phyloP scores from a whole-genome alignment of 2,329 filamentous ascomycete genomes.

The Lasiodiplodia sp. region DNA sequence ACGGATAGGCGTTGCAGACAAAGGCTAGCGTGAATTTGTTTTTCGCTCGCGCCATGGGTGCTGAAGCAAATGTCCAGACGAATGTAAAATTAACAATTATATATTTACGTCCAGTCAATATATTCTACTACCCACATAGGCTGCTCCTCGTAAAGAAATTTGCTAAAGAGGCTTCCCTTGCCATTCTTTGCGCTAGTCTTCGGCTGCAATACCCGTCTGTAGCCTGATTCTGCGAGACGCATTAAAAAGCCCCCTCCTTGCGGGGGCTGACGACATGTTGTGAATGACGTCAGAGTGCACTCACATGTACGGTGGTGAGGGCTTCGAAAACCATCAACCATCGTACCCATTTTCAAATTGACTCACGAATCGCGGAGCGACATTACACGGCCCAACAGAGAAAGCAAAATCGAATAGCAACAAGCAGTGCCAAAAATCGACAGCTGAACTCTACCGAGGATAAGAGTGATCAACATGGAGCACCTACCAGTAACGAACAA shows the following conservation, averaged over 20 bases:
- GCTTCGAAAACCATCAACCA: background rate
- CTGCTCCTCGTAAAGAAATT: too few relatives aligned
- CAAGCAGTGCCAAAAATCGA: background rate
- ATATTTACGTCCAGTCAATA: too few relatives aligned
- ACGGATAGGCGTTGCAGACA: too few relatives aligned
- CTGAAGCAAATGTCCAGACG: too few relatives aligned
- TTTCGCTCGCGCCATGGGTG: too few relatives aligned
- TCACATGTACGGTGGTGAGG: background rate
- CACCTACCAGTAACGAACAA: conserved; percentile 49
- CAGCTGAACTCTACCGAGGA: background rate
- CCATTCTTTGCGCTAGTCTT: too few relatives aligned
- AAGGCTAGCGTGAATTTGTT: too few relatives aligned
- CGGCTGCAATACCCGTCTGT: too few relatives aligned
- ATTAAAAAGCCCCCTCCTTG: background rate
- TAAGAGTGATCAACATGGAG: conserved; percentile 33
- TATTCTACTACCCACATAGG: too few relatives aligned
- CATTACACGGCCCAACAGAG: background rate
- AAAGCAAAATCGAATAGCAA: background rate
- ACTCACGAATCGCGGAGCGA: background rate
- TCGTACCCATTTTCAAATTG: too few relatives aligned
- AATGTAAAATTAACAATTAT: too few relatives aligned
- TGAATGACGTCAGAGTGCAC: conserved; percentile 19
- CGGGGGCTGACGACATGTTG: conserved; percentile 4
- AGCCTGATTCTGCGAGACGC: background rate
- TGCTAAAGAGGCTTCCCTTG: too few relatives aligned